Conservation (phyloP, 1,284 basidiomycete species). For the Marasmius tenuissimus region DNA sequence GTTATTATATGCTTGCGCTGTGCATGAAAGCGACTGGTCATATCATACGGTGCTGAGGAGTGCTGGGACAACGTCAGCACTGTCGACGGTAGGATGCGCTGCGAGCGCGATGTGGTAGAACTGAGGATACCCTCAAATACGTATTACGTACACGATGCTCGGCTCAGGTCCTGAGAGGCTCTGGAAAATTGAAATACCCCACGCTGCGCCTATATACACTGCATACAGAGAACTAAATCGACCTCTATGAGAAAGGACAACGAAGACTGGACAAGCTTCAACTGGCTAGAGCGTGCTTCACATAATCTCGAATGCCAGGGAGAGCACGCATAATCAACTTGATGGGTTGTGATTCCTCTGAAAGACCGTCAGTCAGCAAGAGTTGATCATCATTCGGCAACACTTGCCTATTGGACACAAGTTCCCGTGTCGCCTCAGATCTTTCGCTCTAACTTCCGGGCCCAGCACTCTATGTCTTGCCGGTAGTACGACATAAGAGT, state of each 20-base stretch:
- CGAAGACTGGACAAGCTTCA: too few relatives aligned
- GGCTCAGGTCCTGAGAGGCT: too few relatives aligned
- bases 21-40: slow-evolving; percentile 69
- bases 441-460: slow-evolving; percentile 47
- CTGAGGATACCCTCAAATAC: too few relatives aligned
- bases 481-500: slow-evolving; percentile 67
- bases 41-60: slow-evolving; percentile 46
- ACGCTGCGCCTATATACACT: too few relatives aligned
- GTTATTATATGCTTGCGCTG: slow-evolving; percentile 75
- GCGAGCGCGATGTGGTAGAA: too few relatives aligned
- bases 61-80: not conserved
- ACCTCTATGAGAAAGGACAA: too few relatives aligned
- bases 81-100: not conserved
- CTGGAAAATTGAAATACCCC: too few relatives aligned
- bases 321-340: slow-evolving; percentile 61
- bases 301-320: slow-evolving; percentile 57
- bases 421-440: slow-evolving; percentile 57
- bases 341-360: slow-evolving; percentile 63
- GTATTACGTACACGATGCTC: too few relatives aligned
- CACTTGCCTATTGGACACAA: slow-evolving; percentile 56
- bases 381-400: not conserved
- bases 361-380: slow-evolving; percentile 6
- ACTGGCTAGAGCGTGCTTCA: slow-evolving; percentile 31
- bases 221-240: too few relatives aligned
- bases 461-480: slow-evolving; percentile 51